A percentile compares a stretch with the other conserved stretches of the same genome.
phyloP scores from a whole-genome alignment of 2,329 filamentous ascomycete genomes.

The Hypoxylon sp. region DNA sequence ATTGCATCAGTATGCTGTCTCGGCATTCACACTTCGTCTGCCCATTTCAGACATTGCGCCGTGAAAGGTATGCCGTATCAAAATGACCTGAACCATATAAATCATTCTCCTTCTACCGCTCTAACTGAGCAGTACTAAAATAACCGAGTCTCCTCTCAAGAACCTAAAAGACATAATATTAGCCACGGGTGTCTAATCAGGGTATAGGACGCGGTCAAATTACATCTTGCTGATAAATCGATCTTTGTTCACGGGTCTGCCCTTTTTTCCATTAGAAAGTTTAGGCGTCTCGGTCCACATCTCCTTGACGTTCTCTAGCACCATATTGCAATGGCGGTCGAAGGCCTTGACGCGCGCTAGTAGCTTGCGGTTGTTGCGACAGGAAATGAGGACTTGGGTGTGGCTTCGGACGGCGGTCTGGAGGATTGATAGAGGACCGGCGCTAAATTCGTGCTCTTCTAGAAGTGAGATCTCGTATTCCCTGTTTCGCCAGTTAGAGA shows the following conservation, averaged over 20 bases:
- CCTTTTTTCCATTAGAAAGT: conserved; percentile 87
- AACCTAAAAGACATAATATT: conserved; percentile 69
- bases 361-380: conserved; percentile 98
- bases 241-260: conserved; percentile 95
- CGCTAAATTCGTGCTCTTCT: conserved; percentile 84
- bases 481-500: conserved; percentile 52
- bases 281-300: conserved; percentile 99
- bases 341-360: conserved; percentile 98
- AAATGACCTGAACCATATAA: conserved; percentile 20
- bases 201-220: conserved; percentile 54
- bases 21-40: conserved; percentile 17
- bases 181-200: conserved; percentile 10
- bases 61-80: conserved; percentile 23
- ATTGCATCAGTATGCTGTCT: conserved; percentile 25
- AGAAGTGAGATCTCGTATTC: conserved; percentile 71
- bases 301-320: conserved; percentile 96
- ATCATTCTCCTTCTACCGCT: conserved; percentile 10
- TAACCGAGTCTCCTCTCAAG: conserved; percentile 87
- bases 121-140: conserved; percentile 86
- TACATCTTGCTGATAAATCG: conserved; percentile 98
- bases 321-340: conserved; percentile 99
- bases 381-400: conserved; percentile 95
- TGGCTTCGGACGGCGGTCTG: conserved; percentile 96
- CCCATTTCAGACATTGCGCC: conserved; percentile 26
- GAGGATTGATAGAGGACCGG: conserved; percentile 89